phyloP scores from a whole-genome alignment of 495 filamentous ascomycete genomes.

The Rhizodiscina lignyota region DNA sequence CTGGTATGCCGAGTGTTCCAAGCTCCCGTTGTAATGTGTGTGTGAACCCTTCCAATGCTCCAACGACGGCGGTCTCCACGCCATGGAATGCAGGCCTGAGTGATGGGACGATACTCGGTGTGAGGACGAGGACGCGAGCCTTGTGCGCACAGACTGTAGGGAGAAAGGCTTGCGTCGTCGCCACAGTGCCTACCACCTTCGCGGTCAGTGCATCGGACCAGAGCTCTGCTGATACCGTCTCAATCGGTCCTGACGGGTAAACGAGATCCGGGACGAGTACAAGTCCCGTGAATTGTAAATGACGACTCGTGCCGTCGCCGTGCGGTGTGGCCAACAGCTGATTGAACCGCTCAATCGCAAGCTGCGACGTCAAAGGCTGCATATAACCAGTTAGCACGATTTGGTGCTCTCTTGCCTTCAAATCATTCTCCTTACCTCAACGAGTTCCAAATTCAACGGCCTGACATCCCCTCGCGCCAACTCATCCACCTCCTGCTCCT shows the following conservation, averaged over 20 bases:
- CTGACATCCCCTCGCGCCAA: conserved; percentile 54
- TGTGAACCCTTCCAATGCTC: conserved; percentile 66
- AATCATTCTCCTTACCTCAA: conserved; percentile 52
- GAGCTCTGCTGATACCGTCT: conserved; percentile 60
- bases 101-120: conserved; percentile 67
- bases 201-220: conserved; percentile 86
- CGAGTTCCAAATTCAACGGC: conserved; percentile 70
- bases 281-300: conserved; percentile 57
- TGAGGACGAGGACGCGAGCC: conserved; percentile 55
- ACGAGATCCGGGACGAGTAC: conserved; percentile 59
- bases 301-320: conserved; percentile 9
- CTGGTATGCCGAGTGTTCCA: conserved; percentile 48
- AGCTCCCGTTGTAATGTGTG: conserved; percentile 62
- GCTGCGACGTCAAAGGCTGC: conserved; percentile 20
- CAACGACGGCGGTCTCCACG: conserved; percentile 61
- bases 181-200: conserved; percentile 78
- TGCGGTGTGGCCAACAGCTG: conserved; percentile 56
- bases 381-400: neutral
- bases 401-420: conserved; percentile 2
- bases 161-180: conserved; percentile 73
- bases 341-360: conserved; percentile 48
- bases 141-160: conserved; percentile 49
- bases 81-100: conserved; percentile 72
- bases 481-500: conserved; percentile 61
- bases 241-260: conserved; percentile 60